These are phyloP conservation scores for Cercospora sp. DNA, from an alignment of 2,329 filamentous ascomycete species.

Conservation along the genomic window DNA sequence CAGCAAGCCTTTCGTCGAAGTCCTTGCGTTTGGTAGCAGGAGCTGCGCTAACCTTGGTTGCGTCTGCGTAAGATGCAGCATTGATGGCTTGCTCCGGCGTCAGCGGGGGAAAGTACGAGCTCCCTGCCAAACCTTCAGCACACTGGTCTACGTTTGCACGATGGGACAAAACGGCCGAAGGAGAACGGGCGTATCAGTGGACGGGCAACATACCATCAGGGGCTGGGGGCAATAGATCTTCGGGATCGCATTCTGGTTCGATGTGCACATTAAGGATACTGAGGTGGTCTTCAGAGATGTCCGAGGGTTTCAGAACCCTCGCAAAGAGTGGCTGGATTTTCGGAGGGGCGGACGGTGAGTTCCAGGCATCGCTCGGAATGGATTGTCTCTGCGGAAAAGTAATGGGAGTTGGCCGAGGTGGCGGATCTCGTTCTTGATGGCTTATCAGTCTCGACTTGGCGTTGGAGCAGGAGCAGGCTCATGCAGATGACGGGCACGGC, in stretches of 20 bases:
- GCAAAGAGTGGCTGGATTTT: constrained; percentile 49
- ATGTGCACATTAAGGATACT: constrained; percentile 47
- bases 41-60: constrained; percentile 47
- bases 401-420: constrained; percentile 30
- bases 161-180: background rate
- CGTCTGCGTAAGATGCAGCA: constrained; percentile 24
- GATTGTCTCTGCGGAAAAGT: constrained; percentile 29
- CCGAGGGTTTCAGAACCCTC: constrained; percentile 43
- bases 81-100: constrained; percentile 35
- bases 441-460: constrained; percentile 14
- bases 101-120: constrained; percentile 42
- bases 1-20: constrained; percentile 51
- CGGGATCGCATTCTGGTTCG: constrained; percentile 39
- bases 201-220: constrained; percentile 29
- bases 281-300: constrained; percentile 44
- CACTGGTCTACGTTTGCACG: background rate
- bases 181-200: background rate
- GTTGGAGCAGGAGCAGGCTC: background rate
- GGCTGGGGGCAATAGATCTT: constrained; percentile 42
- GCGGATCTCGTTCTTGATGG: constrained; percentile 35
- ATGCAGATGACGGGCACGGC: background rate
- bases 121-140: constrained; percentile 19
- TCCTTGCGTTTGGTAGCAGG: constrained; percentile 50
- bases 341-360: constrained; percentile 31
- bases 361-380: constrained; percentile 22